Conservation (phyloP, 1,139 yeast species). For the Debaryomycetaceae sp. region DNA sequence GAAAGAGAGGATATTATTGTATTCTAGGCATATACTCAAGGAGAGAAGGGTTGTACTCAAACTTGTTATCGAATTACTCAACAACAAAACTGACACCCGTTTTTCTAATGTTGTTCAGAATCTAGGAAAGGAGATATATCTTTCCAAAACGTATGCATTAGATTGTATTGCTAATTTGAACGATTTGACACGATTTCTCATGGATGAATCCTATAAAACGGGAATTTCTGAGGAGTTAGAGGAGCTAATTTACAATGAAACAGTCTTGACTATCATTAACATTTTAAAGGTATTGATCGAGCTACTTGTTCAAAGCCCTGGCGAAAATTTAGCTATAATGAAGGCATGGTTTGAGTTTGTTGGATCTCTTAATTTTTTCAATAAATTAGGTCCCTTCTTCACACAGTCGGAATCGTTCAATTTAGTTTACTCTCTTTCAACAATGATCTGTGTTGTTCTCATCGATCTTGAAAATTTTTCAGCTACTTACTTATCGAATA, state of each 20-base stretch:
- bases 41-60: constrained; percentile 47
- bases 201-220: constrained; percentile 9
- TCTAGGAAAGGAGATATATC: constrained; percentile 35
- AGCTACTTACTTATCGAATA: constrained; percentile 36
- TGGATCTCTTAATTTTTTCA: constrained; percentile 39
- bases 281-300: constrained; percentile 45
- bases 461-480: constrained; percentile 51
- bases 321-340: constrained; percentile 28
- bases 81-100: constrained; percentile 28
- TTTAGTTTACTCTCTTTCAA: constrained; percentile 46
- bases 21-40: constrained; percentile 34
- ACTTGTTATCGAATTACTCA: constrained; percentile 36
- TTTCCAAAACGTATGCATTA: constrained; percentile 6
- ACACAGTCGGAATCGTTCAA: constrained; percentile 31
- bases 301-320: constrained; percentile 31
- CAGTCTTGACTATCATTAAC: constrained; percentile 34
- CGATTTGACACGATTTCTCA: constrained; percentile 6
- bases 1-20: constrained; percentile 26
- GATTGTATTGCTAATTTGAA: constrained; percentile 6
- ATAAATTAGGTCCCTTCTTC: constrained; percentile 23
- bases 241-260: constrained; percentile 30
- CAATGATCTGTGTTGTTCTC: constrained; percentile 48
- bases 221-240: constrained; percentile 19
- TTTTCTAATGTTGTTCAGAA: constrained; percentile 33
- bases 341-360: constrained; percentile 57